Conservation (phyloP, 163 green algal species). For the Coccomyxa subellipsoidea region DNA sequence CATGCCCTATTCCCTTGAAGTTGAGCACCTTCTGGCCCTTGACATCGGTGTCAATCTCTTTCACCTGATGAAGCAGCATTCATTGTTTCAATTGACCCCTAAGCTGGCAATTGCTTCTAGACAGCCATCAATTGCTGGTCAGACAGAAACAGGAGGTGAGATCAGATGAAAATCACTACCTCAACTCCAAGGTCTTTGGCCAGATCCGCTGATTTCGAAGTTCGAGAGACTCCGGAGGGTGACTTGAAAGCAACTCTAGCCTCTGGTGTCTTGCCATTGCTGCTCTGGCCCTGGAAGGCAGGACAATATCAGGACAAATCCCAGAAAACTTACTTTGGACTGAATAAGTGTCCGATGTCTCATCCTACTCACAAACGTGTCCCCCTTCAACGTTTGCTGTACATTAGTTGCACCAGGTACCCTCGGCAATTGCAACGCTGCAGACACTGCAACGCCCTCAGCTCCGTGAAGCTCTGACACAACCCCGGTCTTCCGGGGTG, state of each 20-base stretch:
- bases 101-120: too few relatives aligned
- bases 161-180: neutral
- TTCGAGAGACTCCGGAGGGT: neutral
- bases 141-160: neutral
- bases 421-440: neutral
- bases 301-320: neutral
- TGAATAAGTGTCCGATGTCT: neutral
- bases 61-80: neutral
- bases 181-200: neutral
- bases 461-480: too few relatives aligned
- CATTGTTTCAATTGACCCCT: neutral
- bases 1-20: neutral
- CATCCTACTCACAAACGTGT: too few relatives aligned
- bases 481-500: too few relatives aligned
- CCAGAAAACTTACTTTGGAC: neutral
- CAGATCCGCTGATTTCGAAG: neutral
- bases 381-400: too few relatives aligned
- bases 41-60: neutral
- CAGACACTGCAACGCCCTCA: too few relatives aligned
- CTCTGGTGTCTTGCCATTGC: neutral
- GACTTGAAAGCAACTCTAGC: neutral
- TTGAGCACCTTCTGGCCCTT: neutral
- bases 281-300: neutral
- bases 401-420: neutral
- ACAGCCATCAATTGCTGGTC: too few relatives aligned